Base-by-base conservation (phyloP, 2,329 filamentous ascomycete species). In the Zalaria obscura region DNA sequence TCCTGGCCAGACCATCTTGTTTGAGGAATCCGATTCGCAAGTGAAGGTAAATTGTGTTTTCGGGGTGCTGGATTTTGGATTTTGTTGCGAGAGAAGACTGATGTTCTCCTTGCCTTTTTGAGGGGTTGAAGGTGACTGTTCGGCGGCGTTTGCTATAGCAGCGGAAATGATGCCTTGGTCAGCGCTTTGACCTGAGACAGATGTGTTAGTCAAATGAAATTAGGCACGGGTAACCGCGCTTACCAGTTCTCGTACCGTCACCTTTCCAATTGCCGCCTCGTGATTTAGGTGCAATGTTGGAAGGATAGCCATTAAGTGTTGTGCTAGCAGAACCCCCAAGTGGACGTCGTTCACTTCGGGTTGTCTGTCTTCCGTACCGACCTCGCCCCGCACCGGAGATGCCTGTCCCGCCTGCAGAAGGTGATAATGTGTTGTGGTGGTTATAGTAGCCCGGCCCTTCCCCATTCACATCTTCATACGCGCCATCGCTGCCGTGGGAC, bases 1-100 rank as follows among this genome's bases (percentile, higher is more conserved):
- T 54, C 79, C 76, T 35, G 83, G 83, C 78, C 83, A 85, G 40
- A 79, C 77, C 58, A 86, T 75, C 42, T 81, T 78, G 45, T 81
- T 85, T 1, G 84, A 80, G 32, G 87, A 85, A 56, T 91, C 86
- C 1, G 88, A 89, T 54, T 93, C 84, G 61, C 87, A 95, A 8
- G 86, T 93, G 57, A 98, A 98, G 6, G 91, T 98, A 59, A 98
- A 98, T 52, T 95, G 86, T 0, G 83, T 82, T 43, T 87, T 85
- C 4, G 80, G 75, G 4, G 83, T 77, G 31, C 73, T 77, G 3
- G 73, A 57, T 52, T 75, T 80, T 68, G 4, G 69, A 11, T 73
- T 66, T 58, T 82, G 77, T 56, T 85, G 81, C 43, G 85, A 79
- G 38, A 93, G 64, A 45, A 88, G 70, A 59, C 82, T 89, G 48